phyloP scores from a whole-genome alignment of 352 stramenopile species.

The Pythium brachiatum region DNA sequence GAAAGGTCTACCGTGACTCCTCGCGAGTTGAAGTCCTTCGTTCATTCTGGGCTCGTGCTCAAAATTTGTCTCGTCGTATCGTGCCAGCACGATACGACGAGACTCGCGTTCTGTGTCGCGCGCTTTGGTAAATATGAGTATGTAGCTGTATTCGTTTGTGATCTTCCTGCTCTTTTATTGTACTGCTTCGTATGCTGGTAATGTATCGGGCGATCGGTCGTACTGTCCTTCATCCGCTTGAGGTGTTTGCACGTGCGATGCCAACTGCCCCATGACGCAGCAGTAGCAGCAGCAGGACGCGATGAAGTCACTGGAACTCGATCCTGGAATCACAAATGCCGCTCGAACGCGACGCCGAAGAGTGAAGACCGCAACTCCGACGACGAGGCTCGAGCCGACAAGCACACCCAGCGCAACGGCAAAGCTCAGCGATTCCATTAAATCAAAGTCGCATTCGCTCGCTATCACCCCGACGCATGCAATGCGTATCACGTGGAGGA shows the following conservation, averaged over 20 bases:
- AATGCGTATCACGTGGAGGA: slow-evolving; percentile 15
- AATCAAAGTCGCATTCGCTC: not conserved
- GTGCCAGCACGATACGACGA: too few species aligned
- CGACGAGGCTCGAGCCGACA: not conserved
- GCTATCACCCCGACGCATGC: not conserved
- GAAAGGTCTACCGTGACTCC: too few species aligned
- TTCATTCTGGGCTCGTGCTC: too few species aligned
- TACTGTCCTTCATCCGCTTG: not conserved
- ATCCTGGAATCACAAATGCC: slow-evolving; percentile 10
- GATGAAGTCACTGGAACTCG: not conserved
- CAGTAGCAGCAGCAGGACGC: slow-evolving; percentile 10
- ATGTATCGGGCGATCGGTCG: not conserved
- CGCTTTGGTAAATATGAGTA: too few species aligned
- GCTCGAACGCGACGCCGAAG: slow-evolving; percentile 5
- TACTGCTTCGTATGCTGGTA: slow-evolving; percentile 1
- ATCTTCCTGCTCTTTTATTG: too few species aligned
- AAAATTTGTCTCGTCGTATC: too few species aligned
- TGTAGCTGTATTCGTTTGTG: too few species aligned
- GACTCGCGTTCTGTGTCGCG: too few species aligned
- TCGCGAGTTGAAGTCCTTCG: too few species aligned
- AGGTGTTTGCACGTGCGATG: slow-evolving; percentile 10
- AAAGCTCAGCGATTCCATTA: not conserved
- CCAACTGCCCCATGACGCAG: slow-evolving; percentile 17
- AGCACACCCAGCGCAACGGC: slow-evolving; percentile 1
- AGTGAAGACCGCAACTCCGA: not conserved